Evolutionary conservation across 2,329 filamentous ascomycete genomes (phyloP).

Genomic region (Xylariaceae sp.): DNA sequence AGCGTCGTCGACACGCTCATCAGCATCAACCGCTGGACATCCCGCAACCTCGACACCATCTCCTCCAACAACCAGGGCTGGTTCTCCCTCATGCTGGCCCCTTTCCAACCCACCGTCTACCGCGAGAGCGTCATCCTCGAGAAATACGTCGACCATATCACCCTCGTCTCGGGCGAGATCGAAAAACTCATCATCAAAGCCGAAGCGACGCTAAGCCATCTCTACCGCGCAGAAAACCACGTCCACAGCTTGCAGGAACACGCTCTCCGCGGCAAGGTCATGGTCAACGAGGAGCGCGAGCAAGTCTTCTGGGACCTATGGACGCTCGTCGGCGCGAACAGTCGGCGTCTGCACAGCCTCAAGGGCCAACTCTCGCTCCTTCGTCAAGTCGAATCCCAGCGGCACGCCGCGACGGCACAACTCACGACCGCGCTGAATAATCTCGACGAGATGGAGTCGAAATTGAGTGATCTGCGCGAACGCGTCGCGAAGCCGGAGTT

Average conservation of each 20-base stretch:
- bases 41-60: slow-evolving; percentile 61
- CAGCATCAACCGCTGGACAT: slow-evolving; percentile 70
- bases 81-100: slow-evolving; percentile 47
- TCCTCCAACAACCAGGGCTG: slow-evolving; percentile 33
- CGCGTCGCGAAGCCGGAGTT: slow-evolving; percentile 63
- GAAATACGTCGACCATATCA: slow-evolving; percentile 69
- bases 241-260: slow-evolving; percentile 66
- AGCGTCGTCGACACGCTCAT: slow-evolving; percentile 69
- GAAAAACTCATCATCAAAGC: slow-evolving; percentile 63
- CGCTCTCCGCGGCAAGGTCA: slow-evolving; percentile 57
- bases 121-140: slow-evolving; percentile 61
- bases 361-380: slow-evolving; percentile 61
- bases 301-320: slow-evolving; percentile 66
- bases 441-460: slow-evolving; percentile 65
- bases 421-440: slow-evolving; percentile 67
- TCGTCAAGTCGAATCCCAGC: slow-evolving; percentile 59
- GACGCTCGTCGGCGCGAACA: slow-evolving; percentile 69
- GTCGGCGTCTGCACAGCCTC: slow-evolving; percentile 53
- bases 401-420: slow-evolving; percentile 60
- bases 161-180: slow-evolving; percentile 65
- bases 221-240: slow-evolving; percentile 63
- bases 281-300: slow-evolving; percentile 53
- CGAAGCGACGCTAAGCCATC: slow-evolving; percentile 58
- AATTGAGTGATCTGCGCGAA: slow-evolving; percentile 66
- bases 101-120: slow-evolving; percentile 57